A percentile compares a stretch with the other conserved stretches of the same genome.
Evolutionary conservation across 352 stramenopile genomes (phyloP).

Genomic region (Plasmopara viticola): DNA sequence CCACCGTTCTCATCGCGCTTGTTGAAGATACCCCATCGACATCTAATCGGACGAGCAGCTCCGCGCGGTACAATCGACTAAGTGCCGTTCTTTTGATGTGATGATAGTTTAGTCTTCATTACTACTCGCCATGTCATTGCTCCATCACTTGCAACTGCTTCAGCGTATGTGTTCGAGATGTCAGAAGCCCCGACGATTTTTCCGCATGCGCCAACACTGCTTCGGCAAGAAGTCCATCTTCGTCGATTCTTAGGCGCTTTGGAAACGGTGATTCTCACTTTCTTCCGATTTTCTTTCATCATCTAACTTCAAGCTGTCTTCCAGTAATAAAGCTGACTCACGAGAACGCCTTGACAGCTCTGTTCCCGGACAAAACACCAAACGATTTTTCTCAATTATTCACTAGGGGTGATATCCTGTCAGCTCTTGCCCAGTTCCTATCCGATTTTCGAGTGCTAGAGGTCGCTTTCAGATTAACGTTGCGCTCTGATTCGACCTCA

Average conservation of each 20-base stretch:
- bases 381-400: neutral
- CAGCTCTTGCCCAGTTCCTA: slow-evolving; percentile 3
- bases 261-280: neutral
- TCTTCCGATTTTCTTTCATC: neutral
- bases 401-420: neutral
- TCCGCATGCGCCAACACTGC: neutral
- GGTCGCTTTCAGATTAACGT: neutral
- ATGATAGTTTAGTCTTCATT: neutral
- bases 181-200: neutral
- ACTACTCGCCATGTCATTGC: neutral
- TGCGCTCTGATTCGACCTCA: neutral
- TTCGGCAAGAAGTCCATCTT: neutral
- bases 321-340: slow-evolving; percentile 1
- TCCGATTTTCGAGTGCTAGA: neutral
- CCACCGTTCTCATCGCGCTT: neutral
- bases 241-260: neutral
- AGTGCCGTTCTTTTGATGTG: neutral
- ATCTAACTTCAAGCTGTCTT: neutral
- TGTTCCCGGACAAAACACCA: neutral
- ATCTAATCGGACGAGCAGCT: neutral
- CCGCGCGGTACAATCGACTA: neutral
- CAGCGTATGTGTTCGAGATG: slow-evolving; percentile 1
- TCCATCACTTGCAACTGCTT: slow-evolving; percentile 1
- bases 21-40: neutral
- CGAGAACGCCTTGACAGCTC: neutral